Conservation (phyloP, 2,329 filamentous ascomycete species). For the Ceratocystiopsis brevicomis region DNA sequence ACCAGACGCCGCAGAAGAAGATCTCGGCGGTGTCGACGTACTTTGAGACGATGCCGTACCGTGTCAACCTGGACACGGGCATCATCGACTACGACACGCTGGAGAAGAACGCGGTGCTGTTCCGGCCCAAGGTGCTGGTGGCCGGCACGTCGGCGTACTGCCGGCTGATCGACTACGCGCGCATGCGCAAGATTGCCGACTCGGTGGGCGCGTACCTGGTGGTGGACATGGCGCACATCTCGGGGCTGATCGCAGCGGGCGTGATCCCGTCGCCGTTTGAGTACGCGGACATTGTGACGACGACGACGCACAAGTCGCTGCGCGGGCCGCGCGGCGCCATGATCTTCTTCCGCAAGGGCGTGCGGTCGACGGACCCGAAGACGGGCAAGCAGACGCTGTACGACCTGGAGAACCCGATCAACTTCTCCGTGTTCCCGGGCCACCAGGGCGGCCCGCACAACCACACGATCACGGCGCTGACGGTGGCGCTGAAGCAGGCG, state of each 20-base stretch:
- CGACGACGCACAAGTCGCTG: slow-evolving; percentile 97
- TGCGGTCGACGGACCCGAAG: slow-evolving; percentile 78
- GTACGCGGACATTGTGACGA: slow-evolving; percentile 90
- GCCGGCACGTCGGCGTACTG: slow-evolving; percentile 97
- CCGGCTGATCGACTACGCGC: slow-evolving; percentile 87
- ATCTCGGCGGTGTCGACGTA: slow-evolving; percentile 97
- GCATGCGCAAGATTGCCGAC: slow-evolving; percentile 92
- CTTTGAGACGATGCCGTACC: slow-evolving; percentile 97
- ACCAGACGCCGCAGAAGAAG: slow-evolving; percentile 90
- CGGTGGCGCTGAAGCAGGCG: slow-evolving; percentile 89
- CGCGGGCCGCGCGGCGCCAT: slow-evolving; percentile 94
- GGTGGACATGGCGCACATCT: slow-evolving; percentile 98
- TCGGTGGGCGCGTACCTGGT: slow-evolving; percentile 85
- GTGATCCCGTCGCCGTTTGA: slow-evolving; percentile 89
- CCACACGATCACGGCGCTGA: slow-evolving; percentile 94
- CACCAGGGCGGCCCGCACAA: slow-evolving; percentile 98
- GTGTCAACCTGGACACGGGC: slow-evolving; percentile 72
- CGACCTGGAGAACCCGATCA: slow-evolving; percentile 89
- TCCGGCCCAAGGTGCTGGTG: slow-evolving; percentile 89
- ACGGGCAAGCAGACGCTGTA: slow-evolving; percentile 78
- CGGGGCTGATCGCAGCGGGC: slow-evolving; percentile 77
- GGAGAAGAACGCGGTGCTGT: slow-evolving; percentile 75
- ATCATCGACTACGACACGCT: slow-evolving; percentile 94
- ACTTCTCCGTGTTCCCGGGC: slow-evolving; percentile 96
- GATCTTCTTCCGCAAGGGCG: slow-evolving; percentile 99